A percentile compares a stretch with the other conserved stretches of the same genome.
phyloP scores from a whole-genome alignment of 2,329 filamentous ascomycete species.

The Fusarium transvaalense region DNA sequence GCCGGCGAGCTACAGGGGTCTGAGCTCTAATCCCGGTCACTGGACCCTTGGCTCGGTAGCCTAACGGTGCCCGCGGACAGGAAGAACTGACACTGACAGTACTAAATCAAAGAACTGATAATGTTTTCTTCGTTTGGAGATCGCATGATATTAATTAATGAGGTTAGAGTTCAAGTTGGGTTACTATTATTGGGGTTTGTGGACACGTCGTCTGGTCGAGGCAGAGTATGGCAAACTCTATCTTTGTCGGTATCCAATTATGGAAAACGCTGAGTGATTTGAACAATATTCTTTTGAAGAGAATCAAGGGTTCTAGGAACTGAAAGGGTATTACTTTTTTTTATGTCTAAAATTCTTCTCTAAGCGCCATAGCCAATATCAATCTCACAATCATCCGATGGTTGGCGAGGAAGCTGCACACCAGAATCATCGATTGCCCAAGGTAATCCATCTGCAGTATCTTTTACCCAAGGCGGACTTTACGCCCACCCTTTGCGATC shows the following conservation, averaged over 20 bases:
- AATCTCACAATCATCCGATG: neutral
- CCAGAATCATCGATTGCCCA: neutral
- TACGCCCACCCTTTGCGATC: slow-evolving; percentile 68
- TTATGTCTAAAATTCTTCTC: slow-evolving; percentile 12
- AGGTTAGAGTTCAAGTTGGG: neutral
- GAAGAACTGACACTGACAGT: neutral
- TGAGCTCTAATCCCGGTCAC: slow-evolving; percentile 31
- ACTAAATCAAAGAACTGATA: neutral
- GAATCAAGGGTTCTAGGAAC: slow-evolving; percentile 36
- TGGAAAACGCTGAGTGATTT: neutral
- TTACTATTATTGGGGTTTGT: neutral
- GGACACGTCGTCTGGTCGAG: neutral
- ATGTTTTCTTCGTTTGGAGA: neutral
- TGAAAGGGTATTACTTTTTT: slow-evolving; percentile 45
- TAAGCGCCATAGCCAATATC: neutral
- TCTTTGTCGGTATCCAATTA: neutral
- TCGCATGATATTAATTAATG: neutral
- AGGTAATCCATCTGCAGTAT: slow-evolving; percentile 2
- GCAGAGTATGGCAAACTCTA: neutral
- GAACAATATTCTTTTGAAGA: neutral
- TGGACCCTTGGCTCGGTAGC: slow-evolving; percentile 24
- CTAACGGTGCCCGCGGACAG: slow-evolving; percentile 11
- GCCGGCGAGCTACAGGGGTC: slow-evolving; percentile 24
- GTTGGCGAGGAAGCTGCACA: neutral
- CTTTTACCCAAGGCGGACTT: slow-evolving; percentile 54